Evolutionary conservation across 306 rosid species (phyloP), one percentile per base, ranked within the genome.

Genomic region (Dalbergia cochinchinensis): DNA sequence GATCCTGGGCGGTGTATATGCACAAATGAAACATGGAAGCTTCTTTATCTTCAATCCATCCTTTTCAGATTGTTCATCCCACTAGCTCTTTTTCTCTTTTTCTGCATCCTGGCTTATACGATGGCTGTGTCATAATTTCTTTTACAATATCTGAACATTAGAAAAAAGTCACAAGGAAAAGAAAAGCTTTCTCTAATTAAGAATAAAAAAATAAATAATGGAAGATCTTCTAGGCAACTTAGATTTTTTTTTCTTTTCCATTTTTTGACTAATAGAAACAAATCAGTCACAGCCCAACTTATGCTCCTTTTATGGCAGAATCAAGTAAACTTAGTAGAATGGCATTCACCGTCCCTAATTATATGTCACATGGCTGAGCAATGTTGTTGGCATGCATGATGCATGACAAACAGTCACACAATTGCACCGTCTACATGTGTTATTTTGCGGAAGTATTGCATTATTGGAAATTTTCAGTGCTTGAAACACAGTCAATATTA

Each of bases 281-380:
- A 59, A 47, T 64, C 72, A 76, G 76, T 70, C 54, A 55, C 51
- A 70, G 31, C 47, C 69, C 59, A 58, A 51, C 63, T 73, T 65
- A 54, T 50, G 53, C 58, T 44, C 61, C n/a, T 65, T 60, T 20
- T n/a, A 53, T 72, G 65, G 54, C 67, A 66, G 39, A 81, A 85
- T 68, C 19, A 44, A 61, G 50, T 72, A 51, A 74, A 44, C 20
- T 15, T 61, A 62, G 16, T n/a, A 16, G 22, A 51, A 61, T 78
- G 50, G 62, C 63, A 69, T 69, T 75, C 72, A 73, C 19, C 78
- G 8, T 53, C 65, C 44, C 33, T 65, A 33, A 65, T 71, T 55
- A n/a, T 48, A 7, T 37, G 64, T 73, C 78, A 81, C 72, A 73
- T 81, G 85, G 74, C 59, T 57, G 12, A 39, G 50, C n/a, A n/a